Evolutionary conservation across 2,329 filamentous ascomycete species (phyloP).

Genomic region (Claviceps capensis): DNA sequence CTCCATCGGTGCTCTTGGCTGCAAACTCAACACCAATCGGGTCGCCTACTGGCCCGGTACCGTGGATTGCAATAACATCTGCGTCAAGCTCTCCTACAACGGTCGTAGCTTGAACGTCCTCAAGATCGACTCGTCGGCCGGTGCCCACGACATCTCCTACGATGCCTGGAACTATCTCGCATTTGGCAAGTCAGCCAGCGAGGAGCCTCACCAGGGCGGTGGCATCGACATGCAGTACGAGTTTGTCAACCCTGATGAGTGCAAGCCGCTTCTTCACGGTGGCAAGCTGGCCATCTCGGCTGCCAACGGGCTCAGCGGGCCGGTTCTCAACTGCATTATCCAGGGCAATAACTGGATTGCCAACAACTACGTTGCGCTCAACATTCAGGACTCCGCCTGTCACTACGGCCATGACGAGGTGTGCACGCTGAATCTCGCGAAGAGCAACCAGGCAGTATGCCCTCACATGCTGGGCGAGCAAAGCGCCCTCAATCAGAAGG

Average conservation of each 20-base stretch:
- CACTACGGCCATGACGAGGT: constrained; percentile 35
- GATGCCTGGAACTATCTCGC: constrained; percentile 47
- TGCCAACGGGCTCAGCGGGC: constrained; percentile 40
- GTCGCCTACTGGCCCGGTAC: constrained; percentile 45
- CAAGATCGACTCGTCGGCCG: constrained; percentile 40
- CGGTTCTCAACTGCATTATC: constrained; percentile 25
- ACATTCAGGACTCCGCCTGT: constrained; percentile 38
- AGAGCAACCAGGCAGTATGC: constrained; percentile 38
- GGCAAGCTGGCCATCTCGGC: constrained; percentile 40
- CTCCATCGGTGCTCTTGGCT: constrained; percentile 43
- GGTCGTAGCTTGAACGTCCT: constrained; percentile 42
- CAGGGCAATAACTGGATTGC: constrained; percentile 35
- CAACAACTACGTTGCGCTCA: constrained; percentile 37
- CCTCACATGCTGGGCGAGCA: constrained; percentile 27
- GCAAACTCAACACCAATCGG: constrained; percentile 46
- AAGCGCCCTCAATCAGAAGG: constrained; percentile 17
- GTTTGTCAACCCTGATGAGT: constrained; percentile 32
- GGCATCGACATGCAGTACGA: constrained; percentile 37
- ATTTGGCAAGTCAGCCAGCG: constrained; percentile 33
- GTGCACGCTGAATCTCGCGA: constrained; percentile 33
- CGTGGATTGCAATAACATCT: constrained; percentile 42
- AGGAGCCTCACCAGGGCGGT: constrained; percentile 33
- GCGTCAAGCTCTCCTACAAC: constrained; percentile 36
- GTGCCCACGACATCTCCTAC: constrained; percentile 46
- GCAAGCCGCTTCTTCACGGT: constrained; percentile 33